phyloP scores from a whole-genome alignment of 1,284 basidiomycete genomes.

The Cystobasidium pallidum region DNA sequence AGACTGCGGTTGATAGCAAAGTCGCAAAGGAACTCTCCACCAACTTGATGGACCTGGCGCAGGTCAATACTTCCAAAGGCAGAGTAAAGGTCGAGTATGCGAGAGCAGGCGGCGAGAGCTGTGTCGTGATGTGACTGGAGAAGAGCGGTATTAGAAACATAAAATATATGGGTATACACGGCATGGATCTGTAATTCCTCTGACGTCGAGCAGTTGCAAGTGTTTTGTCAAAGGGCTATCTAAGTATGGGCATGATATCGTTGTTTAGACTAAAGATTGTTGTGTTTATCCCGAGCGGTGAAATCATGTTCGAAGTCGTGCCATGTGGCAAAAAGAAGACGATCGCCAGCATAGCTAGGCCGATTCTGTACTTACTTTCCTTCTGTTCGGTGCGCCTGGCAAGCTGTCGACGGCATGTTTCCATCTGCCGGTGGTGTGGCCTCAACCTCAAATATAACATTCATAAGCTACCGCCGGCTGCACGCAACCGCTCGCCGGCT shows the following conservation, averaged over 20 bases:
- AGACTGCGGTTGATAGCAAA: neutral
- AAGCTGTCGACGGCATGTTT: neutral
- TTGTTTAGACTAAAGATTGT: too few species aligned
- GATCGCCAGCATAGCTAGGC: too few species aligned
- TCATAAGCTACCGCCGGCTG: slow-evolving; percentile 13
- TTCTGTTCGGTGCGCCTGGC: neutral
- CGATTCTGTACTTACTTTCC: too few species aligned
- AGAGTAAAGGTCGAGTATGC: slow-evolving; percentile 42
- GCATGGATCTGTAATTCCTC: too few species aligned
- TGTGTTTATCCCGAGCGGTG: too few species aligned
- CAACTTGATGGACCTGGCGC: slow-evolving; percentile 29
- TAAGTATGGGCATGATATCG: too few species aligned
- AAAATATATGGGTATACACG: too few species aligned
- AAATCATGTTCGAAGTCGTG: neutral
- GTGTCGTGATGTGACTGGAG: slow-evolving; percentile 35
- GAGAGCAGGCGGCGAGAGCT: slow-evolving; percentile 3
- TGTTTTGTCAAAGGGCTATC: too few species aligned
- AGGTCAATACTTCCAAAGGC: slow-evolving; percentile 42
- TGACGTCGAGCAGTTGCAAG: too few species aligned
- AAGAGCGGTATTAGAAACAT: too few species aligned
- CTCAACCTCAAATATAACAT: slow-evolving; percentile 9
- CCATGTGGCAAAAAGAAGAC: neutral
- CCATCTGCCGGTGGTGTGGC: neutral
- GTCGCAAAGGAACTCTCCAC: neutral
- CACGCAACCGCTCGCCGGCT: neutral